Percentiles rank a stretch among this genome's conserved stretches.
phyloP scores from a whole-genome alignment of 495 filamentous ascomycete species.

The Pseudotulostoma volvatum region DNA sequence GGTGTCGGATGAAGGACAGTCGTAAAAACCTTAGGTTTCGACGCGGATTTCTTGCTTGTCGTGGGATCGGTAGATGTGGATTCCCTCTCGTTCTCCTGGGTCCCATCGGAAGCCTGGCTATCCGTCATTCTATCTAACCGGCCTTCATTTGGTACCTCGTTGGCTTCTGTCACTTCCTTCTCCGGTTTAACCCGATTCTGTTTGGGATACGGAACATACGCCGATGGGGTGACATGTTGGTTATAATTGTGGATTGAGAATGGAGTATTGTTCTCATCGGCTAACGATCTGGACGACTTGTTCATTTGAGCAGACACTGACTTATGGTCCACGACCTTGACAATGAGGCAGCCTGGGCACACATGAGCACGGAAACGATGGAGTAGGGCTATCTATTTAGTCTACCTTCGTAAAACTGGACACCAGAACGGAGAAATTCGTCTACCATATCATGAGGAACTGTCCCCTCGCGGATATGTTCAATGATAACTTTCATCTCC shows the following conservation, averaged over 20 bases:
- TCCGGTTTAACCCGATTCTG: conserved; percentile 33
- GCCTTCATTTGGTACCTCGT: conserved; percentile 8
- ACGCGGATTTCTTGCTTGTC: conserved; percentile 29
- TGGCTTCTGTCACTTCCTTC: conserved; percentile 6
- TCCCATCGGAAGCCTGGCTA: conserved; percentile 13
- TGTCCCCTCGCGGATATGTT: conserved; percentile 51
- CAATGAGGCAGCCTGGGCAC: conserved; percentile 78
- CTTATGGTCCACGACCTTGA: conserved; percentile 75
- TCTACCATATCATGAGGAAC: conserved; percentile 62
- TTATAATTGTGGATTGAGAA: conserved; percentile 89
- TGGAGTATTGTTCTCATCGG: conserved; percentile 45
- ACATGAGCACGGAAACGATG: too few relatives aligned
- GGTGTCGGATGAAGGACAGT: conserved; percentile 76
- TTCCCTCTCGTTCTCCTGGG: conserved; percentile 34
- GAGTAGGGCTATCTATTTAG: conserved; percentile 1
- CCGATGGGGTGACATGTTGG: conserved; percentile 70
- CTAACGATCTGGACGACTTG: conserved; percentile 33
- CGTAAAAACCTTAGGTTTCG: conserved; percentile 52
- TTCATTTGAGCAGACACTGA: conserved; percentile 40
- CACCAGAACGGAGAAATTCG: conserved; percentile 44
- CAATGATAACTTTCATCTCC: conserved; percentile 70
- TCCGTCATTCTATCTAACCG: conserved; percentile 11
- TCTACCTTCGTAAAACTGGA: conserved; percentile 82
- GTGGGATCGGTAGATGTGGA: conserved; percentile 22
- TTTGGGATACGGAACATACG: conserved; percentile 65